Evolutionary conservation across 768 basidiomycete species (phyloP).

Genomic region (Calocybe gangraenosa): DNA sequence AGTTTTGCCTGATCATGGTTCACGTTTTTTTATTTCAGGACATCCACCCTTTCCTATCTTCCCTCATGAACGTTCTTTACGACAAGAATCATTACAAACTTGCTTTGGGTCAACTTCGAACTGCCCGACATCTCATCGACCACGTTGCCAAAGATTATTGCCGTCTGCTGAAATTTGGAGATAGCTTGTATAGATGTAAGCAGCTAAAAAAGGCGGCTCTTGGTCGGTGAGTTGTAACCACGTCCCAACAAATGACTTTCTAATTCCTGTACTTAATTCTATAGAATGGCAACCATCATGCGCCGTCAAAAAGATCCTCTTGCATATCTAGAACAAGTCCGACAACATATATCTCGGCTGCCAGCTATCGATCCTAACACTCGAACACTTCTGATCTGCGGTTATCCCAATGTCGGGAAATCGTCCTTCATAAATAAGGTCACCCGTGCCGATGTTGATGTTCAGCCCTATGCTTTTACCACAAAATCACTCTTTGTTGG

Average conservation of each 20-base stretch:
- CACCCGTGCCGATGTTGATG: constrained; percentile 97
- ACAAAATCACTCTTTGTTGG: constrained; percentile 98
- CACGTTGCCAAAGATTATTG: constrained; percentile 97
- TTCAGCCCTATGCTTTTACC: constrained; percentile 99
- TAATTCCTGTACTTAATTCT: constrained; percentile 7
- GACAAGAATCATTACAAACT: constrained; percentile 99
- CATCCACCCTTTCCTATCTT: constrained; percentile 93
- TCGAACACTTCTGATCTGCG: constrained; percentile 94
- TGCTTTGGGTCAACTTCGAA: constrained; percentile 94
- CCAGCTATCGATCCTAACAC: constrained; percentile 98
- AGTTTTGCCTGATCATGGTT: neutral
- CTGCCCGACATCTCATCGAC: constrained; percentile 93
- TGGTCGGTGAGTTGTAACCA: constrained; percentile 71
- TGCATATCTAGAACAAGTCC: constrained; percentile 97
- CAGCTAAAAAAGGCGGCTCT: constrained; percentile 97
- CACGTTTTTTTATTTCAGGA: constrained; percentile 41
- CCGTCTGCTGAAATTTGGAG: constrained; percentile 95
- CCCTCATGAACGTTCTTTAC: constrained; percentile 96
- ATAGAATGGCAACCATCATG: constrained; percentile 98
- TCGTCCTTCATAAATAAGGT: constrained; percentile 99
- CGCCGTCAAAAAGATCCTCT: constrained; percentile 96
- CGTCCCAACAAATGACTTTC: neutral
- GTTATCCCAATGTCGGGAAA: constrained; percentile 99
- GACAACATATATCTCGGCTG: constrained; percentile 98
- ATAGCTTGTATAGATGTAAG: constrained; percentile 96